Percentiles rank a stretch among this genome's conserved stretches.
Evolutionary conservation across 73 alveolate species (phyloP).

Genomic region (Paramecium primaurelia): DNA sequence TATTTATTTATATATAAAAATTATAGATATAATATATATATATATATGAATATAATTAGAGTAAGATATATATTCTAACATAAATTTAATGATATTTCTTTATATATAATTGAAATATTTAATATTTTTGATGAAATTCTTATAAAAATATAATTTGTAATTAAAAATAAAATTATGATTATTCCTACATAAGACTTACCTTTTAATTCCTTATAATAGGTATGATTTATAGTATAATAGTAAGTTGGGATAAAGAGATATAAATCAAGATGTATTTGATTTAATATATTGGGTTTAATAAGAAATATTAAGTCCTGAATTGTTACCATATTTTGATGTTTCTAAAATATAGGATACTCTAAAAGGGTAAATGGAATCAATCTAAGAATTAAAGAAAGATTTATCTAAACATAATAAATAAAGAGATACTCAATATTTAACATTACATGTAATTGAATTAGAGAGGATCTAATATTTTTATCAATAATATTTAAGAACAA

Average conservation of each 20-base stretch:
- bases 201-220: not conserved
- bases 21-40: no score
- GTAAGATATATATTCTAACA: no score
- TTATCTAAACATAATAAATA: not conserved
- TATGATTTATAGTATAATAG: not conserved
- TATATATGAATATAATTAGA: no score
- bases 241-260: not conserved
- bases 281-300: not conserved
- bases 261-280: not conserved
- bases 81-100: no score
- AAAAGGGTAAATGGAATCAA: not conserved
- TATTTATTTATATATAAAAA: no score
- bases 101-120: not conserved
- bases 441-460: constrained; percentile 41
- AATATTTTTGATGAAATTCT: not conserved
- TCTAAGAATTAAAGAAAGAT: not conserved
- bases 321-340: constrained; percentile 7
- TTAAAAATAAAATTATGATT: not conserved
- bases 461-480: constrained; percentile 11
- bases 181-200: not conserved
- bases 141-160: not conserved
- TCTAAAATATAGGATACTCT: not conserved
- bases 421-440: not conserved
- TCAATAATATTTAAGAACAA: not conserved
- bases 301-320: constrained; percentile 18